Conservation (phyloP, 495 filamentous ascomycete genomes). For the Acidiella bohemica region DNA sequence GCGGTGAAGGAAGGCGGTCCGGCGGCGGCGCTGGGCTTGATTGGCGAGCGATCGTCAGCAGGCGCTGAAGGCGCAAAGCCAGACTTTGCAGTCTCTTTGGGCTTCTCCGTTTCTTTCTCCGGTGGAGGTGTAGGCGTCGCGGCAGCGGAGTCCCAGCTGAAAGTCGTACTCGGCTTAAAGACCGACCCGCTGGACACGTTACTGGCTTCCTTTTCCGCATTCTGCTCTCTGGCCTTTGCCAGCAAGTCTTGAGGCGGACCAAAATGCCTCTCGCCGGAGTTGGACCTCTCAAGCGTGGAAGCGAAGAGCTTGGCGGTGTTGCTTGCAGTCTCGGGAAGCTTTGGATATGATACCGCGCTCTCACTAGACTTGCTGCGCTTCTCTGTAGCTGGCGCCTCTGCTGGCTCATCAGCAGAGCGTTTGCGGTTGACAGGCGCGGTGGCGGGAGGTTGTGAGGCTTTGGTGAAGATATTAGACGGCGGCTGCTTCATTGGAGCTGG, state of each 20-base stretch:
- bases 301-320: slow-evolving; percentile 16
- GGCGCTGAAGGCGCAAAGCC: slow-evolving; percentile 1
- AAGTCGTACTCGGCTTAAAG: neutral
- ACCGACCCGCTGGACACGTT: neutral
- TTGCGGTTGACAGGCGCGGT: slow-evolving; percentile 13
- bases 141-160: no score
- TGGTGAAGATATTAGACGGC: slow-evolving; percentile 5
- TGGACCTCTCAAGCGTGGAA: slow-evolving; percentile 14
- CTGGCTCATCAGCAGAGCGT: slow-evolving; percentile 3
- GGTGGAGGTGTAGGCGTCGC: neutral
- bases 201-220: neutral
- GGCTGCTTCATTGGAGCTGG: neutral
- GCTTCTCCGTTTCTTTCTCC: neutral
- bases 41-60: neutral
- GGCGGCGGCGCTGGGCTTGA: neutral
- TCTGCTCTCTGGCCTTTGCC: neutral
- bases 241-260: slow-evolving; percentile 1
- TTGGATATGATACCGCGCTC: slow-evolving; percentile 8
- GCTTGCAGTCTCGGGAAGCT: slow-evolving; percentile 13
- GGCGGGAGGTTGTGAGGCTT: slow-evolving; percentile 1
- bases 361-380: slow-evolving; percentile 11
- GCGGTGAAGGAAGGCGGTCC: slow-evolving; percentile 2
- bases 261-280: neutral
- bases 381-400: slow-evolving; percentile 9
- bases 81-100: slow-evolving; percentile 2